These are phyloP conservation scores for Sphaerulina vaccinii DNA, from an alignment of 2,329 filamentous ascomycete genomes.

Conservation along the genomic window DNA sequence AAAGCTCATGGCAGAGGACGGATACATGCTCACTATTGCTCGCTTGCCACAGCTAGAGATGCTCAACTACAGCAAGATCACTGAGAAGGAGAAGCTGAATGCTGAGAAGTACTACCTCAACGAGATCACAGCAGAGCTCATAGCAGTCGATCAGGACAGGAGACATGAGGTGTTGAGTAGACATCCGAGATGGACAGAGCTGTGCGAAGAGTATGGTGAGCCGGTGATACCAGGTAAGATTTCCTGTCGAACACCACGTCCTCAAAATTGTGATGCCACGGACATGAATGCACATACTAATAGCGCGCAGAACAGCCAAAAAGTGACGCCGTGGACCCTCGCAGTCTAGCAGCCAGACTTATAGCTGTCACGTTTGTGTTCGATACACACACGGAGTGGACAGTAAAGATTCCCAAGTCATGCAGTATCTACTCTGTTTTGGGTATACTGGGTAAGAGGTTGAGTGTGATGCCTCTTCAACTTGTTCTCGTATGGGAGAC, in stretches of 20 bases:
- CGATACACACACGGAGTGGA: slow-evolving; percentile 26
- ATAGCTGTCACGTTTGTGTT: slow-evolving; percentile 63
- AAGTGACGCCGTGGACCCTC: slow-evolving; percentile 58
- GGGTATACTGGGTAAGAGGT: slow-evolving; percentile 71
- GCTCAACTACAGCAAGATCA: slow-evolving; percentile 72
- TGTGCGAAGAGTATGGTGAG: slow-evolving; percentile 75
- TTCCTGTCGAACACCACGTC: neutral
- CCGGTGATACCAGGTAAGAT: slow-evolving; percentile 54
- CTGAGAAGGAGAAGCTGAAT: slow-evolving; percentile 72
- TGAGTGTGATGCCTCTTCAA: slow-evolving; percentile 62
- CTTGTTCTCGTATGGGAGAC: slow-evolving; percentile 81
- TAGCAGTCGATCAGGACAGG: slow-evolving; percentile 55
- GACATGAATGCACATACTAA: neutral
- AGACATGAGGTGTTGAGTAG: slow-evolving; percentile 53
- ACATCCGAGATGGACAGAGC: slow-evolving; percentile 70
- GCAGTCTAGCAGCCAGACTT: slow-evolving; percentile 78
- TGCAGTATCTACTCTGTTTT: slow-evolving; percentile 81
- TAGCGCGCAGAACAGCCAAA: slow-evolving; percentile 40
- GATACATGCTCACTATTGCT: slow-evolving; percentile 83
- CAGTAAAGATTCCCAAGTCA: slow-evolving; percentile 64
- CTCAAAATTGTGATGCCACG: neutral
- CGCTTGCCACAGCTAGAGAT: slow-evolving; percentile 66
- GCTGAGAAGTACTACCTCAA: slow-evolving; percentile 93
- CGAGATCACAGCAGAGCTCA: slow-evolving; percentile 74
- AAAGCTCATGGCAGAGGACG: slow-evolving; percentile 65